Conservation (phyloP, 2,329 filamentous ascomycete genomes). For the Ophiostoma sp. region DNA sequence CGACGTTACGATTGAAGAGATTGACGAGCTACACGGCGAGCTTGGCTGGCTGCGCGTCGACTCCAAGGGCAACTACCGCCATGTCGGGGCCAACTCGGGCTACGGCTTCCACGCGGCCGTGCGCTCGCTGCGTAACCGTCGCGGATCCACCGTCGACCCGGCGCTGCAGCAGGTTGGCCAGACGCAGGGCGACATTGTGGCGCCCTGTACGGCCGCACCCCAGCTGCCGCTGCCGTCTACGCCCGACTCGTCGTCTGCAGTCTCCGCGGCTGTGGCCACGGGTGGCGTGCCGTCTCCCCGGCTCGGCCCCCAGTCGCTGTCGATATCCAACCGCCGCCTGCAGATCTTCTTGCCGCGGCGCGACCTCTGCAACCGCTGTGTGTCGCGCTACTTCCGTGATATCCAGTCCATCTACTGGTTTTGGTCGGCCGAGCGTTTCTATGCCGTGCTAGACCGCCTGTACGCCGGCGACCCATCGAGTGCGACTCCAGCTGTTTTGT, state of each 20-base stretch:
- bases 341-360: conserved; percentile 30
- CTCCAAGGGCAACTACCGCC: conserved; percentile 27
- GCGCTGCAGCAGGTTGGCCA: background rate
- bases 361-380: conserved; percentile 30
- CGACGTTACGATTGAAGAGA: conserved; percentile 26
- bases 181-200: conserved; percentile 23
- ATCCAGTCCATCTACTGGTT: conserved; percentile 32
- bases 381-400: conserved; percentile 30
- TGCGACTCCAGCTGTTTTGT: conserved; percentile 29
- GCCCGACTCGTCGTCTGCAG: conserved; percentile 18
- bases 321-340: conserved; percentile 6
- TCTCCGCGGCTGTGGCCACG: background rate
- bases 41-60: conserved; percentile 29
- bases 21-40: conserved; percentile 28
- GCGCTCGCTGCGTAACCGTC: conserved; percentile 26
- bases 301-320: background rate
- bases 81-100: conserved; percentile 29
- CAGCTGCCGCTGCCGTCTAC: conserved; percentile 25
- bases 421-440: conserved; percentile 30
- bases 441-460: conserved; percentile 28
- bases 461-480: conserved; percentile 29
- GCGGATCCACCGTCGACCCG: conserved; percentile 16
- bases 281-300: conserved; percentile 15
- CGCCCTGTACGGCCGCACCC: conserved; percentile 25
- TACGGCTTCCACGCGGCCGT: conserved; percentile 30